Evolutionary conservation across 2,329 filamentous ascomycete species (phyloP).

Genomic region (Colletotrichum melonis): DNA sequence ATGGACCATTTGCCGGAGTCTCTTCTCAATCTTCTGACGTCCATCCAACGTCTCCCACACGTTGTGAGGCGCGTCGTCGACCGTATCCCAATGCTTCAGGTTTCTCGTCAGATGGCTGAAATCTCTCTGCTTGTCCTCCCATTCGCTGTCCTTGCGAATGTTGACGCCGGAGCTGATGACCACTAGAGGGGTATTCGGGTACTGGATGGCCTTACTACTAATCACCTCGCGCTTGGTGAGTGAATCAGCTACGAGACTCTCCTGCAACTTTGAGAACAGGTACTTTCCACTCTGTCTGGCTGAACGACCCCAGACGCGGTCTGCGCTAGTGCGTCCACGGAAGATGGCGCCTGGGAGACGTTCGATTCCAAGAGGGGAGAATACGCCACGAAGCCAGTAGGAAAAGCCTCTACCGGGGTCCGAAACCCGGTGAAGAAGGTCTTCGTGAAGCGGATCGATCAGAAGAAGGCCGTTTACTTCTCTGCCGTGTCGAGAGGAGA

Average conservation of each 20-base stretch:
- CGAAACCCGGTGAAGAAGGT: constrained; percentile 77
- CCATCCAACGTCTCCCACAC: constrained; percentile 85
- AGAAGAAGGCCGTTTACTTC: constrained; percentile 84
- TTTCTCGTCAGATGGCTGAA: constrained; percentile 84
- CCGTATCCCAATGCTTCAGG: constrained; percentile 85
- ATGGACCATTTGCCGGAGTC: constrained; percentile 75
- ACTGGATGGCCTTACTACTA: constrained; percentile 83
- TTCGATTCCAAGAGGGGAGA: constrained; percentile 89
- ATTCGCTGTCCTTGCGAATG: constrained; percentile 73
- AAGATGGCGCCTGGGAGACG: constrained; percentile 84
- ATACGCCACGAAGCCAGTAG: constrained; percentile 86
- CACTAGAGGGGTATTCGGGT: constrained; percentile 78
- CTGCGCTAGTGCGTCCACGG: constrained; percentile 80
- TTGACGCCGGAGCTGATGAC: constrained; percentile 85
- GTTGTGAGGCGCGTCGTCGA: constrained; percentile 84
- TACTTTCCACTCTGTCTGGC: constrained; percentile 84
- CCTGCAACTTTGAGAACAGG: constrained; percentile 92
- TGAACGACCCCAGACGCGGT: constrained; percentile 85
- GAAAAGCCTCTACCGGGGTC: constrained; percentile 79
- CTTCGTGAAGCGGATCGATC: constrained; percentile 91
- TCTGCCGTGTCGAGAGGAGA: constrained; percentile 83
- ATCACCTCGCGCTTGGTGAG: constrained; percentile 86
- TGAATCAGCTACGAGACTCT: constrained; percentile 87
- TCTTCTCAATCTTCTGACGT: constrained; percentile 80
- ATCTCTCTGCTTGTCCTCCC: constrained; percentile 88